Evolutionary conservation across 129 eudicot genomes (phyloP).

Genomic region (Silybum marianum): DNA sequence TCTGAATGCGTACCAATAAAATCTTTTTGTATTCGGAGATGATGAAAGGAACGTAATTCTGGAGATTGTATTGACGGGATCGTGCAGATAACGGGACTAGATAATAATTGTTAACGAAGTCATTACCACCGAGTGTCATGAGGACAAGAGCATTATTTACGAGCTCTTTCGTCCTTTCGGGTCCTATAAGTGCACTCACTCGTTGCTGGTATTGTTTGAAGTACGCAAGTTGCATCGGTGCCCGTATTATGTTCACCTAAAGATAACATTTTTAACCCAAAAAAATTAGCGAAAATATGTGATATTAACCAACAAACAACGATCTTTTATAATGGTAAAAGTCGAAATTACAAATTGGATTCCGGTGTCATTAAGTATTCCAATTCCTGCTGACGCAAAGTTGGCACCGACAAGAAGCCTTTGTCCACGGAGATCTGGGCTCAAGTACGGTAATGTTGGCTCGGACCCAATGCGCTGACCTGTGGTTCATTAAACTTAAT

Average conservation of each 20-base stretch:
- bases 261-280: background rate
- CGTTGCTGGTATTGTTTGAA: conserved; percentile 57
- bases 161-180: conserved; percentile 25
- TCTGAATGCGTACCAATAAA: conserved; percentile 35
- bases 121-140: conserved; percentile 75
- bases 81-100: conserved; percentile 61
- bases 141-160: conserved; percentile 55
- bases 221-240: conserved; percentile 47
- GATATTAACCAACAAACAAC: background rate
- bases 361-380: conserved; percentile 76
- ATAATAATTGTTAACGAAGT: conserved; percentile 77
- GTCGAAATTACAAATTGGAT: conserved; percentile 55
- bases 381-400: conserved; percentile 85
- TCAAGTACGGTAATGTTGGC: conserved; percentile 68
- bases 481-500: conserved; percentile 17
- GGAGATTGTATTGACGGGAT: conserved; percentile 55
- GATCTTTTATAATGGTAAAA: background rate
- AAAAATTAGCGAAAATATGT: background rate
- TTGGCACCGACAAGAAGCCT: conserved; percentile 72
- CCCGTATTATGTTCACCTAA: conserved; percentile 61
- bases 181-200: conserved; percentile 51
- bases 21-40: conserved; percentile 62
- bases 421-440: conserved; percentile 59
- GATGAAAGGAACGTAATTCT: conserved; percentile 47
- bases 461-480: conserved; percentile 64